These are phyloP conservation scores for Cicer yamashitae DNA, from an alignment of 306 rosid genomes.

Conservation along the genomic window DNA sequence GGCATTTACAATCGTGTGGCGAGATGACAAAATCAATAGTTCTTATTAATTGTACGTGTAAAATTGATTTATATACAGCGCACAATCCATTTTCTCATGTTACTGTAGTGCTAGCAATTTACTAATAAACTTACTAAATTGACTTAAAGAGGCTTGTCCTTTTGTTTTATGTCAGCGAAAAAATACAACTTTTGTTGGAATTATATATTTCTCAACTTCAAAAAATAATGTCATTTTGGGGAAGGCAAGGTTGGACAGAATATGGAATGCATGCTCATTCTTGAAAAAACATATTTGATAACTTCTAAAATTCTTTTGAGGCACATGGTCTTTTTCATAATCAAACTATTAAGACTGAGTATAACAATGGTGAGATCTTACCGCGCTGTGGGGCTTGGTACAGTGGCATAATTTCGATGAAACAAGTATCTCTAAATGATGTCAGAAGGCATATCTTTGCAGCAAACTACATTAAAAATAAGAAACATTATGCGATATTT, in stretches of 20 bases:
- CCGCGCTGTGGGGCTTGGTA: conserved; percentile 70
- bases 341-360: neutral
- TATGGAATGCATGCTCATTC: neutral
- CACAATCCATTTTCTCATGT: too few species aligned
- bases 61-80: too few species aligned
- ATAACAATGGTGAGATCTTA: conserved; percentile 42
- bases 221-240: neutral
- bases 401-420: conserved; percentile 74
- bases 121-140: neutral
- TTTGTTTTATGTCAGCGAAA: neutral
- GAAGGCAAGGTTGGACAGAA: conserved; percentile 4
- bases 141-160: neutral
- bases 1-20: too few species aligned
- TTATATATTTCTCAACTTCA: neutral
- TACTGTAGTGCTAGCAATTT: too few species aligned
- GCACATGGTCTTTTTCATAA: neutral
- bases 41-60: too few species aligned
- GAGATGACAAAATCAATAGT: too few species aligned
- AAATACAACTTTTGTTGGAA: neutral
- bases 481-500: conserved; percentile 29
- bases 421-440: conserved; percentile 90
- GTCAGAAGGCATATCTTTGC: conserved; percentile 91
- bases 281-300: conserved; percentile 16
- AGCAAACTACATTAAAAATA: conserved; percentile 64
- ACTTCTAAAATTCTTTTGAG: neutral